Conservation (phyloP, 108 stramenopile genomes). For the Stephanodiscus minutulus region DNA sequence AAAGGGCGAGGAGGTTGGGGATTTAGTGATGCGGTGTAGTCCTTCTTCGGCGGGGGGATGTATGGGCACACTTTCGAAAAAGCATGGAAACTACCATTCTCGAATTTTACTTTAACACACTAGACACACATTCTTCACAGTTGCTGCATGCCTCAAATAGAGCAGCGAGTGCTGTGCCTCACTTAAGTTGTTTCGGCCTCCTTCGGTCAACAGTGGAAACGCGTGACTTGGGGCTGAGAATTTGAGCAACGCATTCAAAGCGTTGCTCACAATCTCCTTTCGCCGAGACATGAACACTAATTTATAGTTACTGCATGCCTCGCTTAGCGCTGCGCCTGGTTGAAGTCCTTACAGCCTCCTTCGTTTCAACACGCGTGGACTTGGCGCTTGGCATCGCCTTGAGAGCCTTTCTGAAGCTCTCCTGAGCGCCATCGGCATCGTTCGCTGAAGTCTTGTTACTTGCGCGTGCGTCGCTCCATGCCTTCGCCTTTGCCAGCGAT, state of each 20-base stretch:
- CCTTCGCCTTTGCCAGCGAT: neutral
- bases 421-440: neutral
- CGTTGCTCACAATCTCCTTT: too few species aligned
- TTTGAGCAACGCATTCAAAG: too few species aligned
- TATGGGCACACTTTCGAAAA: too few species aligned
- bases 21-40: too few species aligned
- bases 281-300: too few species aligned
- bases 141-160: neutral
- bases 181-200: too few species aligned
- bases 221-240: neutral
- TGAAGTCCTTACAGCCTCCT: neutral
- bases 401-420: neutral
- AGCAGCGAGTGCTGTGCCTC: neutral
- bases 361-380: neutral
- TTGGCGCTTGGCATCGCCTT: neutral
- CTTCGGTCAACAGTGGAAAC: too few species aligned
- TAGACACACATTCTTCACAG: too few species aligned
- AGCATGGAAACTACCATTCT: too few species aligned
- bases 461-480: neutral
- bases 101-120: too few species aligned
- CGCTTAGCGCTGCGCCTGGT: neutral
- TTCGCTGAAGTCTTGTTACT: neutral
- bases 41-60: too few species aligned
- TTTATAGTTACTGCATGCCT: too few species aligned
- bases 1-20: constrained; percentile 75